phyloP scores from a whole-genome alignment of 129 eudicot genomes.

The Rutidosis leptorrhynchoides region DNA sequence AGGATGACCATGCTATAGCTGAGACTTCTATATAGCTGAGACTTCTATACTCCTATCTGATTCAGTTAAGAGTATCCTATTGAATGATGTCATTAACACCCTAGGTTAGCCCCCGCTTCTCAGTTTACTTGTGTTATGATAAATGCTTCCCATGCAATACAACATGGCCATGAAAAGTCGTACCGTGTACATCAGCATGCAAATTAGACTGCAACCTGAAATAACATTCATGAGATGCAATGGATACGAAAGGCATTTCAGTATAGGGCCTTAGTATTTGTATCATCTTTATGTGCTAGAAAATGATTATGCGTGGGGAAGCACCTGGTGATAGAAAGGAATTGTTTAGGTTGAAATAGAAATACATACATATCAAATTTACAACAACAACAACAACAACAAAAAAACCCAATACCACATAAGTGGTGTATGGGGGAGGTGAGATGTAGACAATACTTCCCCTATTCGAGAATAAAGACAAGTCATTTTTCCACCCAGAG shows the following conservation, averaged over 20 bases:
- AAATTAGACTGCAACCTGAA: conserved; percentile 1
- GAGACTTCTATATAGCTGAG: too few relatives aligned
- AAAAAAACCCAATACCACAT: too few relatives aligned
- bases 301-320: neutral
- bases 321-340: neutral
- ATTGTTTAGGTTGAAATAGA: neutral
- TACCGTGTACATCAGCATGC: neutral
- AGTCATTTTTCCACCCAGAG: too few relatives aligned
- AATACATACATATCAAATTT: neutral
- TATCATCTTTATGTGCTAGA: neutral
- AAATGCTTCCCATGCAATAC: neutral
- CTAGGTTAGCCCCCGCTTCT: too few relatives aligned
- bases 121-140: neutral
- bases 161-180: neutral
- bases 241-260: neutral
- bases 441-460: too few relatives aligned
- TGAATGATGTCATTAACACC: neutral
- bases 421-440: too few relatives aligned
- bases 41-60: neutral
- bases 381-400: too few relatives aligned
- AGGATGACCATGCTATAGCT: neutral
- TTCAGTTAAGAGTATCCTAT: neutral
- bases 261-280: neutral
- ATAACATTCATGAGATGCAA: neutral
- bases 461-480: too few relatives aligned